Conservation (phyloP, 179 eudicot genomes). For the Drosera spatulata region DNA sequence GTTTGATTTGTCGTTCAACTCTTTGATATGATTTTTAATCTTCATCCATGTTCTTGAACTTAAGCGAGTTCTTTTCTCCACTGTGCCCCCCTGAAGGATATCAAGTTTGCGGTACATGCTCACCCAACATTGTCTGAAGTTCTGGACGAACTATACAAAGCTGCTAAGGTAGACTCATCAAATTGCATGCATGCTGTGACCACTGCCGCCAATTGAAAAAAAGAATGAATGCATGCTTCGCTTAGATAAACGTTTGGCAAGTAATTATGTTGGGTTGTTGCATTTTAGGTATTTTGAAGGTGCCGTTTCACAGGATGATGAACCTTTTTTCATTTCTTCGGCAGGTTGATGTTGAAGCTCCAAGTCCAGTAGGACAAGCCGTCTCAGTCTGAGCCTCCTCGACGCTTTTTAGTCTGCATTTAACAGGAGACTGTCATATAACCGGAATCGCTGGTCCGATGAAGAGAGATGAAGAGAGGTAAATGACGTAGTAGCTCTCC, state of each 20-base stretch:
- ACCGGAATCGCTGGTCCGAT: too few relatives aligned
- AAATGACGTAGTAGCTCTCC: too few relatives aligned
- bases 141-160: conserved; percentile 87
- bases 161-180: conserved; percentile 60
- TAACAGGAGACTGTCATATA: conserved; percentile 12
- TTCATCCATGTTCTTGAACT: not conserved
- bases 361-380: conserved; percentile 27
- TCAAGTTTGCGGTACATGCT: conserved; percentile 92
- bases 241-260: too few relatives aligned
- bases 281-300: too few relatives aligned
- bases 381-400: conserved; percentile 34
- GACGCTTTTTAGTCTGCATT: conserved; percentile 2
- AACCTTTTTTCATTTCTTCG: conserved; percentile 3
- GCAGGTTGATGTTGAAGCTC: conserved; percentile 31
- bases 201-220: too few relatives aligned
- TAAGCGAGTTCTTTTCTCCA: not conserved
- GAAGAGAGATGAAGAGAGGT: too few relatives aligned
- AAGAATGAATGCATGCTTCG: too few relatives aligned
- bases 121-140: conserved; percentile 99
- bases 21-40: too few relatives aligned
- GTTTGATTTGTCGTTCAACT: too few relatives aligned
- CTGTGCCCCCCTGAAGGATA: conserved; percentile 47
- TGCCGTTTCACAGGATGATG: too few relatives aligned
- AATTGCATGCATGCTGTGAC: not conserved
- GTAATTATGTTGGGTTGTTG: too few relatives aligned